These are phyloP conservation scores for Boletus pseudo-olivaceus DNA, from an alignment of 768 basidiomycete species.

Conservation along the genomic window DNA sequence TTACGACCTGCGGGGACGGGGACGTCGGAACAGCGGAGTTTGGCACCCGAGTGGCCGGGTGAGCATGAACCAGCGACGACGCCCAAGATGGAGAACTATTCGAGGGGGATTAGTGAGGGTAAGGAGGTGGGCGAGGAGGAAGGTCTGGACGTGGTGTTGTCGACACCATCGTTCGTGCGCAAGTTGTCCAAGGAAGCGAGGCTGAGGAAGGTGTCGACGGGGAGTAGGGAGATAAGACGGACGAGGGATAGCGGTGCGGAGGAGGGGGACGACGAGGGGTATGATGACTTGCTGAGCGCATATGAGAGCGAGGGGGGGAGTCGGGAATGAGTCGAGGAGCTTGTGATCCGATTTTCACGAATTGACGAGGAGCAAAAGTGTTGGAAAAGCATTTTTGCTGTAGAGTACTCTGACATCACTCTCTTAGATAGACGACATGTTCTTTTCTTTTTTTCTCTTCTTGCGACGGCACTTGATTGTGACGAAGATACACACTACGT, in stretches of 20 bases:
- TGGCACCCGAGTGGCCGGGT: conserved; percentile 51
- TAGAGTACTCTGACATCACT: background rate
- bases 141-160: conserved; percentile 9
- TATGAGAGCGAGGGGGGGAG: conserved; percentile 73
- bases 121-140: background rate
- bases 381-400: background rate
- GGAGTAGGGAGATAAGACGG: conserved; percentile 35
- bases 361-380: background rate
- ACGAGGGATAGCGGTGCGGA: conserved; percentile 63
- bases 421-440: background rate
- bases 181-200: conserved; percentile 33
- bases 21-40: conserved; percentile 33
- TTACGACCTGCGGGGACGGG: conserved; percentile 29
- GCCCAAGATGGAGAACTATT: conserved; percentile 52
- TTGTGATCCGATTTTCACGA: background rate
- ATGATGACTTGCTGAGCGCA: conserved; percentile 73
- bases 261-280: conserved; percentile 74
- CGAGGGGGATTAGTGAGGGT: conserved; percentile 23
- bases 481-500: background rate
- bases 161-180: conserved; percentile 25
- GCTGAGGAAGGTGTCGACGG: conserved; percentile 47
- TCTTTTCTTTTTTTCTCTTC: background rate
- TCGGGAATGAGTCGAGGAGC: conserved; percentile 16
- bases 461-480: background rate
- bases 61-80: conserved; percentile 53